Percentiles rank a stretch among this genome's conserved stretches.
These are phyloP conservation scores for Yamadazyma atlantica DNA, from an alignment of 1,139 yeast genomes.

Conservation along the genomic window DNA sequence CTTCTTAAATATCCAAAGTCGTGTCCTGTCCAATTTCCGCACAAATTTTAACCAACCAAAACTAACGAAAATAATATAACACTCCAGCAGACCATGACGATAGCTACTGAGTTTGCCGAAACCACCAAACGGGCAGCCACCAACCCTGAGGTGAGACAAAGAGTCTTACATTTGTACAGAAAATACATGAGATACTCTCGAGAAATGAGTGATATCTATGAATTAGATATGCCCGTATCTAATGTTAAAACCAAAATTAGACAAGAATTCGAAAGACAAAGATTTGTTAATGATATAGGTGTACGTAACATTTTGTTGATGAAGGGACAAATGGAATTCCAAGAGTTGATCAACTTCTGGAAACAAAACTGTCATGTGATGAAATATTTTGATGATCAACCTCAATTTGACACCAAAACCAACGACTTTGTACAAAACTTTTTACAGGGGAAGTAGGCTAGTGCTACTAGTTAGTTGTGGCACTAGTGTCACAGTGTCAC, in stretches of 20 bases:
- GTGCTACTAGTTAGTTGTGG: background rate
- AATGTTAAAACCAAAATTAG: constrained; percentile 79
- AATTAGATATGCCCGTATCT: constrained; percentile 81
- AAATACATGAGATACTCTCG: constrained; percentile 64
- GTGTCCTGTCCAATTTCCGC: no score
- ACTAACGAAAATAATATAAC: constrained; percentile 11
- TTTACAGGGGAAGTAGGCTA: constrained; percentile 52
- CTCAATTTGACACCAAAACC: constrained; percentile 47
- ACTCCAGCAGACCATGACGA: constrained; percentile 41
- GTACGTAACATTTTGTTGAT: constrained; percentile 68
- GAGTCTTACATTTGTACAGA: constrained; percentile 74
- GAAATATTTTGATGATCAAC: constrained; percentile 75
- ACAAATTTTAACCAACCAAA: constrained; percentile 16
- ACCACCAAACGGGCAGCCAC: constrained; percentile 70
- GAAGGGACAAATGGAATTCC: constrained; percentile 91
- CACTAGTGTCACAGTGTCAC: no score
- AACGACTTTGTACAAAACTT: constrained; percentile 69
- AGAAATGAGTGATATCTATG: constrained; percentile 68
- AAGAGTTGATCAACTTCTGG: constrained; percentile 88
- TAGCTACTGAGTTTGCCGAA: constrained; percentile 83
- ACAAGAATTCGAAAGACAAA: constrained; percentile 85
- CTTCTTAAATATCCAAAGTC: no score
- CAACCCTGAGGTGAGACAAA: constrained; percentile 58
- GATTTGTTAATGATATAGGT: constrained; percentile 66
- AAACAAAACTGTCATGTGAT: constrained; percentile 85